Evolutionary conservation across 2,329 filamentous ascomycete genomes (phyloP), one percentile per base, ranked within the genome.

Genomic region (Aspergillus pseudotamarii): DNA sequence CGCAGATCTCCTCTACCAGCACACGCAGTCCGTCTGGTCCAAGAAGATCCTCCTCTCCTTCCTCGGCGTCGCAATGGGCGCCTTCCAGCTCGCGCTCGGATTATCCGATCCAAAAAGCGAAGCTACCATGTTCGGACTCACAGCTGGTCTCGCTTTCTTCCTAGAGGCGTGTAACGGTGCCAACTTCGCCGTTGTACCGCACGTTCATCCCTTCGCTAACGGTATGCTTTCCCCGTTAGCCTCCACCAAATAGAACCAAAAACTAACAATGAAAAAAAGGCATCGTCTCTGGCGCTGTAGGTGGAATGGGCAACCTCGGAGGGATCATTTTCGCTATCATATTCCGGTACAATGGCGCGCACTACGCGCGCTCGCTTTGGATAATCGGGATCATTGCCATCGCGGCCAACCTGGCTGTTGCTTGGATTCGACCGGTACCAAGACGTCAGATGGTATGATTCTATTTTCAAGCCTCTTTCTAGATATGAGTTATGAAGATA

Each of bases 151-250:
- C 80, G 92, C 91, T 1, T 84, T 96, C 74, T 96, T 96, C 81
- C 79, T 93, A 50, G 92, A 96, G 76, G 92, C 91, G 2, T 89
- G 89, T 48, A 97, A 97, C 74, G 94, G 94, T 0, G 89, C 92
- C 46, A 95, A 92, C 79, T 97, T 95, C 77, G 88, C 92, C 0
- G 84, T 97, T 6, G 90, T 97, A 28, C 93, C 93, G 4, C 94
- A 97, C 74, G 90, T 96, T 1, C 91, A 94, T 77, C 92, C 92
- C 1, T 85, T 85, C 64, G 91, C 92, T 64, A 97, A 96, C 76
- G 93, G 92, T 76, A 80, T 72, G 77, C 34, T 36, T 16, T 19
- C 11, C 21, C 10, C 4, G 5, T 26, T 26, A 4, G 26, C 26
- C 26, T 26, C 1, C 16, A 34, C 4, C 6, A 14, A 9, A 19